A percentile compares a stretch with the other conserved stretches of the same genome.
phyloP scores from a whole-genome alignment of 495 filamentous ascomycete species.

The Copromyces sp. region DNA sequence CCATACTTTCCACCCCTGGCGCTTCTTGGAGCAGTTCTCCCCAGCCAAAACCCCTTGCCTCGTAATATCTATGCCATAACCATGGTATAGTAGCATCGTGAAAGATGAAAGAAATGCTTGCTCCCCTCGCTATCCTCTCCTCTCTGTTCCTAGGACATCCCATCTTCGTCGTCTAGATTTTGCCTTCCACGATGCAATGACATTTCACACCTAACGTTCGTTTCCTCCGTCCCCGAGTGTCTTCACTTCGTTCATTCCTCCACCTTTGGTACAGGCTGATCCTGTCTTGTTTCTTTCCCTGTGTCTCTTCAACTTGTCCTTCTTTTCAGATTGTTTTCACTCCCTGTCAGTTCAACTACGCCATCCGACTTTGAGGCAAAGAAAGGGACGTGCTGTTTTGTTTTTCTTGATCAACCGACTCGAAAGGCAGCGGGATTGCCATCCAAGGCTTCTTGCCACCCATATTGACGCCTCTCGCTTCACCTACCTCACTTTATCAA shows the following conservation, averaged over 20 bases:
- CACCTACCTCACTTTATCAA: not conserved
- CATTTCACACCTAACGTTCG: not conserved
- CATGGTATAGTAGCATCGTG: not conserved
- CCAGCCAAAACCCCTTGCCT: not conserved
- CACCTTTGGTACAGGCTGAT: not conserved
- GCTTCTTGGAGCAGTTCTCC: not conserved
- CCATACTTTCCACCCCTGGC: not conserved
- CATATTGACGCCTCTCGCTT: not conserved
- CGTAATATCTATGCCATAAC: not conserved
- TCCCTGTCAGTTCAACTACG: not conserved
- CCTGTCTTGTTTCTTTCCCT: not conserved
- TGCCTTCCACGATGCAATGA: slow-evolving; percentile 4
- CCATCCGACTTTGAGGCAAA: not conserved
- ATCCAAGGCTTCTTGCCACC: not conserved
- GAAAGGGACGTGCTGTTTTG: not conserved
- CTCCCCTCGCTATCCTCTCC: not conserved
- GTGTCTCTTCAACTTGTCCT: not conserved
- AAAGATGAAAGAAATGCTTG: not conserved
- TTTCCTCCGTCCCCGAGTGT: not conserved
- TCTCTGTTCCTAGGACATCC: slow-evolving; percentile 3
- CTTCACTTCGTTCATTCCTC: not conserved
- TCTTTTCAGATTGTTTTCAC: not conserved
- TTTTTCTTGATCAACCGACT: not conserved
- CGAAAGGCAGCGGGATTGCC: not conserved
- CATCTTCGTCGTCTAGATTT: slow-evolving; percentile 13